phyloP scores from a whole-genome alignment of 1,284 basidiomycete species.

The Coniferiporia weirii region DNA sequence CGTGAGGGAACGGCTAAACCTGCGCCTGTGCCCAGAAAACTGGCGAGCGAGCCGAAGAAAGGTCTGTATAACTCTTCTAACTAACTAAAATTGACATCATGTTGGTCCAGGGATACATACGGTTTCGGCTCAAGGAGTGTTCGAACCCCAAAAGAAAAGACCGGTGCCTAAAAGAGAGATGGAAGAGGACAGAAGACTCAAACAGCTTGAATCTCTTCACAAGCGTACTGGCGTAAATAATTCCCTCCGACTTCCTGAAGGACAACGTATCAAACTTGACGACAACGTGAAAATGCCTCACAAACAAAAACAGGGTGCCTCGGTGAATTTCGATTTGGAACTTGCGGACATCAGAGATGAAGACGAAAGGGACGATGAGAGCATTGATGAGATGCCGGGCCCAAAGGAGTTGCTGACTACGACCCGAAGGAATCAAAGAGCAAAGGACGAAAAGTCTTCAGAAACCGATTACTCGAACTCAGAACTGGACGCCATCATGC shows the following conservation, averaged over 20 bases:
- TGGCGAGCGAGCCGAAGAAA: constrained; percentile 21
- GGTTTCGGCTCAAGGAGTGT: background rate
- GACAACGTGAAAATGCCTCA: constrained; percentile 19
- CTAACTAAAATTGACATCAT: background rate
- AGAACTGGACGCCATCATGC: constrained; percentile 34
- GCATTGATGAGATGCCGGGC: constrained; percentile 45
- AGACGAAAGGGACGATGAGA: constrained; percentile 31
- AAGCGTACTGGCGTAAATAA: constrained; percentile 37
- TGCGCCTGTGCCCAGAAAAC: constrained; percentile 36
- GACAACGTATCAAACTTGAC: constrained; percentile 44
- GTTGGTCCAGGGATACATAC: background rate
- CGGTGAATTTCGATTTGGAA: constrained; percentile 45
- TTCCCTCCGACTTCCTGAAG: constrained; percentile 36
- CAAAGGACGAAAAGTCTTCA: constrained; percentile 16
- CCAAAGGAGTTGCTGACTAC: constrained; percentile 31
- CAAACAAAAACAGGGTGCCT: constrained; percentile 27
- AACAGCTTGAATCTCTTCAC: constrained; percentile 42
- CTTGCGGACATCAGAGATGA: constrained; percentile 42
- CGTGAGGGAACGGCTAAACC: constrained; percentile 60
- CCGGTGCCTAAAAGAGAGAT: constrained; percentile 18
- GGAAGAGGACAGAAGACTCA: constrained; percentile 30
- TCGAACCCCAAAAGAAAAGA: constrained; percentile 13
- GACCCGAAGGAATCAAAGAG: background rate
- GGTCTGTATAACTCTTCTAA: background rate
- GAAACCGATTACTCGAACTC: constrained; percentile 35